phyloP scores from a whole-genome alignment of 805 yeast genomes.

The Zygosaccharomyces kombuchaensis region DNA sequence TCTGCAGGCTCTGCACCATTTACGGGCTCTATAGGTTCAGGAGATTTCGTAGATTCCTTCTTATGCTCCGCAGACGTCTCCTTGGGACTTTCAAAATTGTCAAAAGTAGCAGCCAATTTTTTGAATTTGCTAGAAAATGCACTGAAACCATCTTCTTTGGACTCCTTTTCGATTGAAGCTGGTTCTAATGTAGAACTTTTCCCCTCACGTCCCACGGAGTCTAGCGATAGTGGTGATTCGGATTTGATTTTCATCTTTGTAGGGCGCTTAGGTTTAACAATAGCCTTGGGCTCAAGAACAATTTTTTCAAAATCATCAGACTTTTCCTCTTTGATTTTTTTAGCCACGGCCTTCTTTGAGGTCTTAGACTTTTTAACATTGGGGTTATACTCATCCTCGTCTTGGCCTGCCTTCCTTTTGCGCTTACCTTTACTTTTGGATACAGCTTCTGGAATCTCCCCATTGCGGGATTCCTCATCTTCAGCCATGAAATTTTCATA shows the following conservation, averaged over 20 bases:
- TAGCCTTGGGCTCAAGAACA: slow-evolving; percentile 25
- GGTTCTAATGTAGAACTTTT: slow-evolving; percentile 7
- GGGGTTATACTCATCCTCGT: slow-evolving; percentile 34
- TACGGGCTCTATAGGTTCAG: no score
- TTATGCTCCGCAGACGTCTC: slow-evolving; percentile 3
- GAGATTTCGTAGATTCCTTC: not conserved
- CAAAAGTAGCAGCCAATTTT: slow-evolving; percentile 30
- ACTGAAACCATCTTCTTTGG: slow-evolving; percentile 19
- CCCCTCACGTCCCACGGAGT: not conserved
- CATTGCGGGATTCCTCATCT: slow-evolving; percentile 58
- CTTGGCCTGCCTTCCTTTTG: slow-evolving; percentile 26
- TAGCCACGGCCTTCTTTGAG: slow-evolving; percentile 16
- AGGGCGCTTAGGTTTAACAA: slow-evolving; percentile 23
- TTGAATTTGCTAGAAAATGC: slow-evolving; percentile 33
- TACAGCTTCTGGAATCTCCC: slow-evolving; percentile 44
- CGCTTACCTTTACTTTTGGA: slow-evolving; percentile 38
- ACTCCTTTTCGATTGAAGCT: slow-evolving; percentile 9
- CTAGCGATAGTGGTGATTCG: slow-evolving; percentile 3
- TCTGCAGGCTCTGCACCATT: not conserved
- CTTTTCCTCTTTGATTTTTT: slow-evolving; percentile 25
- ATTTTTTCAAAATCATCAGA: slow-evolving; percentile 25
- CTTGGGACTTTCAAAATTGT: slow-evolving; percentile 13
- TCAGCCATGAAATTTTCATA: slow-evolving; percentile 66
- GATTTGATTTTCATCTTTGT: slow-evolving; percentile 26
- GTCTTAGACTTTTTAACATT: slow-evolving; percentile 26